Evolutionary conservation across 2,329 filamentous ascomycete genomes (phyloP).

Genomic region (Aureobasidium sp.): DNA sequence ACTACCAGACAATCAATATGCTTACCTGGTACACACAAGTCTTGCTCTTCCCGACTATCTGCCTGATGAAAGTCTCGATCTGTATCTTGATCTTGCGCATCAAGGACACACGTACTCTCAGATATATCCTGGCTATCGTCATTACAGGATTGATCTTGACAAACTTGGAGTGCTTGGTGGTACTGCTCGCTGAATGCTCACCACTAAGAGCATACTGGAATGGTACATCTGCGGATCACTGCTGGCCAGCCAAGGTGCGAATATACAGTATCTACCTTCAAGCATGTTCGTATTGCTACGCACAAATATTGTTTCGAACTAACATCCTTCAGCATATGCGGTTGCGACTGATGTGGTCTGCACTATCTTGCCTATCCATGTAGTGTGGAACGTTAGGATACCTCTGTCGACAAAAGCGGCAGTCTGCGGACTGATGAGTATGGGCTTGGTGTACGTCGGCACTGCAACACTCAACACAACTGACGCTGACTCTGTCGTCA

Average conservation of each 20-base stretch:
- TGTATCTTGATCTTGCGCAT: conserved; percentile 38
- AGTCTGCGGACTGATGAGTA: conserved; percentile 25
- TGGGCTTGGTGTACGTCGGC: conserved; percentile 20
- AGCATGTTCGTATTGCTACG: conserved; percentile 20
- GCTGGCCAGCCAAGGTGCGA: conserved; percentile 24
- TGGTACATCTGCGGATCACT: conserved; percentile 18
- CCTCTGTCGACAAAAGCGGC: conserved; percentile 22
- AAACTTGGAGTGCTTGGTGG: conserved; percentile 21
- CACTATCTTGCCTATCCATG: conserved; percentile 23
- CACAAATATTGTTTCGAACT: background rate
- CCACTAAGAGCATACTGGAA: conserved; percentile 25
- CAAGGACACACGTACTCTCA: conserved; percentile 23
- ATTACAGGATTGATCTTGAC: conserved; percentile 23
- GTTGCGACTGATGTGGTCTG: conserved; percentile 25
- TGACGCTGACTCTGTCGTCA: conserved; percentile 12
- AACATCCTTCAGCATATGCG: conserved; percentile 20
- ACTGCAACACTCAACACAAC: background rate
- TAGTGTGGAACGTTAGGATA: conserved; percentile 24
- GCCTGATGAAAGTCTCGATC: conserved; percentile 38
- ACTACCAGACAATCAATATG: conserved; percentile 35
- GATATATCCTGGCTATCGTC: conserved; percentile 26
- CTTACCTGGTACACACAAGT: conserved; percentile 35
- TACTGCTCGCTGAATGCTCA: conserved; percentile 25
- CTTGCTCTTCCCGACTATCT: conserved; percentile 36
- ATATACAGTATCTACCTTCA: conserved; percentile 27